Evolutionary conservation across 2,329 filamentous ascomycete genomes (phyloP), one percentile per base, ranked within the genome.

Genomic region (Epichloe aotearoae): DNA sequence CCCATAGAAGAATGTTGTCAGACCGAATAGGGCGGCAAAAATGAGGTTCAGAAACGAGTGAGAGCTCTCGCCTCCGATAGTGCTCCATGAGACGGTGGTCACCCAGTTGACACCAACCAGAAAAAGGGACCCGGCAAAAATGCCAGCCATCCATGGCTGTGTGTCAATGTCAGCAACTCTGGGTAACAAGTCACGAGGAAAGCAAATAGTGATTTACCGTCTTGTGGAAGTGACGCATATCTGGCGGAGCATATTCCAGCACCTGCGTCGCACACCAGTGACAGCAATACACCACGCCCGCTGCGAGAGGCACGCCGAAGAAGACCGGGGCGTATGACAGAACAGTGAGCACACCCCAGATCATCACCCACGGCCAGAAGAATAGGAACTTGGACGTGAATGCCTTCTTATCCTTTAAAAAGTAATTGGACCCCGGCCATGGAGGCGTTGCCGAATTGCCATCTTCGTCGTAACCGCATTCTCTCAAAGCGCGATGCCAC

Each of bases 371-470:
- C 0, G 93, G 93, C 79, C 85, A 91, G 30, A 95, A 69, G 67
- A 96, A 97, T 65, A 95, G 82, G 67, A 95, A 93, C 59, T 86
- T 85, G 53, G 78, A 86, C 64, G 94, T 80, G 61, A 95, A 88
- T 23, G 73, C 78, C 59, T 84, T 78, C 66, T 84, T 82, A 64
- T 91, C 88, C 66, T 90, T 84, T 55, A 90, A 65, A 51, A 91
- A 76, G 58, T 80, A 82, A 7, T 80, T 81, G 41, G 91, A 76
- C 40, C 79, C 76, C 0, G 88, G 88, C 66, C 91, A 86, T 50
- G 82, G 80, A 15, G 83, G 77, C 46, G 72, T 75, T 52, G 81
- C 80, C 3, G 84, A 72, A 55, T 85, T 87, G 2, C 82, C 93
- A 53, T 93, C 83, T 50, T 84, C 73, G 57, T 88, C 82, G 63